phyloP scores from a whole-genome alignment of 305 asterid genomes.

The Striga hermonthica region DNA sequence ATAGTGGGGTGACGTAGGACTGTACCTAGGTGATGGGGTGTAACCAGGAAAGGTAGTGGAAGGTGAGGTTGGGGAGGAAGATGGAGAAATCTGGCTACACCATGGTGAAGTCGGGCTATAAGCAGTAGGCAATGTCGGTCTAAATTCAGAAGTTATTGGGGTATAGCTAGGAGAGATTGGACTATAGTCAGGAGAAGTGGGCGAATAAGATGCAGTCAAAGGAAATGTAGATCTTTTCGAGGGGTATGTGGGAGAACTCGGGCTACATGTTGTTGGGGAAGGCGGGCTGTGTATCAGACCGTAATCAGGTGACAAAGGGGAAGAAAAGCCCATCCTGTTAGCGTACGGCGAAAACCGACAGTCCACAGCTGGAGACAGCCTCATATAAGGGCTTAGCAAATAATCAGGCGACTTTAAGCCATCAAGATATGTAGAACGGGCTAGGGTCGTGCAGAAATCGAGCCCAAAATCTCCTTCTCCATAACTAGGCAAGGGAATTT shows the following conservation, averaged over 20 bases:
- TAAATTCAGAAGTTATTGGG: no score
- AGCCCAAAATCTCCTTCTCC: constrained; percentile 62
- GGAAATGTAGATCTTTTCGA: no score
- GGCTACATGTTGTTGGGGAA: no score
- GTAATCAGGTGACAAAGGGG: no score
- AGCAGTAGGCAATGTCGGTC: no score
- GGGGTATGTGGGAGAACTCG: no score
- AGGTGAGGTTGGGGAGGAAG: constrained; percentile 56
- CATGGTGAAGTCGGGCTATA: no score
- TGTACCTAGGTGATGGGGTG: constrained; percentile 70
- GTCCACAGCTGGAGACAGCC: constrained; percentile 63
- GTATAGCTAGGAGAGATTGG: no score
- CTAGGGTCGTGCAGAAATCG: constrained; percentile 90
- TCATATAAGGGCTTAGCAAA: constrained; percentile 67
- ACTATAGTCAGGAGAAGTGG: no score
- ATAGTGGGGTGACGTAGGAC: constrained; percentile 57
- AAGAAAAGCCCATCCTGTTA: constrained; percentile 75
- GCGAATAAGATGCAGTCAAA: no score
- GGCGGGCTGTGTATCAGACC: constrained; percentile 28
- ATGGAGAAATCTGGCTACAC: no score
- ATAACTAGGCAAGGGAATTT: constrained; percentile 79
- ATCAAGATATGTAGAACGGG: constrained; percentile 75
- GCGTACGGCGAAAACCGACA: constrained; percentile 85
- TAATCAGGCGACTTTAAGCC: constrained; percentile 86
- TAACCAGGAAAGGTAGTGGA: constrained; percentile 4